Evolutionary conservation across 495 filamentous ascomycete species (phyloP).

Genomic region (Patellaria atrata): DNA sequence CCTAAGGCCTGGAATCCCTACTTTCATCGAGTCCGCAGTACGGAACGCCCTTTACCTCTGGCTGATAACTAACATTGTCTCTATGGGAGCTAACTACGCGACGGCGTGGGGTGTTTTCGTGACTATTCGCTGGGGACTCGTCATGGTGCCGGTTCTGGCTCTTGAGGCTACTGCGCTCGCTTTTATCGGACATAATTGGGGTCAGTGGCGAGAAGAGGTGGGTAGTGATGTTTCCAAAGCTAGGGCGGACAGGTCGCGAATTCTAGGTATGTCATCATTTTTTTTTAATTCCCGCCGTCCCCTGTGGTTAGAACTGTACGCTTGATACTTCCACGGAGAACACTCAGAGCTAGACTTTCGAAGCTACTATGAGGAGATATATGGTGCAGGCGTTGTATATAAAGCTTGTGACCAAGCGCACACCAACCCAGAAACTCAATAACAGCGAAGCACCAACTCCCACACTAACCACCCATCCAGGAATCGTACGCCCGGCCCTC

Average conservation of each 20-base stretch:
- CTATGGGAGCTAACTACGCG: constrained; percentile 47
- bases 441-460: not conserved
- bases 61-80: constrained; percentile 50
- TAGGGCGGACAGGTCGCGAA: constrained; percentile 25
- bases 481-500: constrained; percentile 41
- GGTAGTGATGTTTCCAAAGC: constrained; percentile 27
- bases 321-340: no score
- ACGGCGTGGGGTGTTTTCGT: constrained; percentile 67
- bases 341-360: no score
- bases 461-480: constrained; percentile 12
- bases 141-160: constrained; percentile 61
- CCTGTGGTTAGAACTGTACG: no score
- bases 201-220: constrained; percentile 35
- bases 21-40: constrained; percentile 48
- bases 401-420: no score
- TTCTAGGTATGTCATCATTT: constrained; percentile 16
- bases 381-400: no score
- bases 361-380: no score
- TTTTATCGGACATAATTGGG: constrained; percentile 59
- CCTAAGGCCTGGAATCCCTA: constrained; percentile 39
- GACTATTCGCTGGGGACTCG: constrained; percentile 63
- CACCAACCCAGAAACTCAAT: not conserved
- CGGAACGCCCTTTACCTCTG: constrained; percentile 61
- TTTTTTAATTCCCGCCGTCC: no score
- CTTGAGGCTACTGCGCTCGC: constrained; percentile 49